These are phyloP conservation scores for Scopulariopsis brevicaulis DNA, from an alignment of 2,329 filamentous ascomycete genomes.

Conservation along the genomic window DNA sequence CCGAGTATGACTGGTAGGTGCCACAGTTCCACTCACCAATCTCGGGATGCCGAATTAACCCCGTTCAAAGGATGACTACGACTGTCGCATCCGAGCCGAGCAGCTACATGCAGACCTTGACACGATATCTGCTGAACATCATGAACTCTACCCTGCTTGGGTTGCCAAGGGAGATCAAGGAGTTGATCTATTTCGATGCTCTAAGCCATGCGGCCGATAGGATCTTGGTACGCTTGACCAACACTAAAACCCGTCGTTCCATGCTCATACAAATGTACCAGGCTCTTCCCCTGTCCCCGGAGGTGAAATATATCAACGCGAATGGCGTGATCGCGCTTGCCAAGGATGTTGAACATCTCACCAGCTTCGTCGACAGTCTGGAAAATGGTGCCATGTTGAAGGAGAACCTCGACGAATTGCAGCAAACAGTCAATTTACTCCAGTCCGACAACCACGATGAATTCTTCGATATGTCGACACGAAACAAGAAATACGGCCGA, in stretches of 20 bases:
- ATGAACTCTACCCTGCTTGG: constrained; percentile 92
- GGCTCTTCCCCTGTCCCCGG: constrained; percentile 65
- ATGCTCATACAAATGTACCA: constrained; percentile 15
- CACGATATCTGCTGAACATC: constrained; percentile 85
- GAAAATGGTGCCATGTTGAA: constrained; percentile 76
- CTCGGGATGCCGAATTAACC: neutral
- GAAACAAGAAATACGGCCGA: constrained; percentile 87
- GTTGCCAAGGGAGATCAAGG: constrained; percentile 90
- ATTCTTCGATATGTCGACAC: constrained; percentile 83
- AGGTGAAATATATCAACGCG: constrained; percentile 78
- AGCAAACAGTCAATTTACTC: constrained; percentile 86
- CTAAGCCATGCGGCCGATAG: constrained; percentile 81
- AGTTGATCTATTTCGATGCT: constrained; percentile 95
- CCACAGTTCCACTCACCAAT: neutral
- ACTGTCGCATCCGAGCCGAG: constrained; percentile 61
- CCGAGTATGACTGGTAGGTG: constrained; percentile 83
- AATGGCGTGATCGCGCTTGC: constrained; percentile 73
- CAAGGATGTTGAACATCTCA: constrained; percentile 73
- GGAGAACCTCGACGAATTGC: constrained; percentile 83
- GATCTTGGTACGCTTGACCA: constrained; percentile 51
- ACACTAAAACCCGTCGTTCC: constrained; percentile 7
- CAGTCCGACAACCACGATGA: constrained; percentile 86
- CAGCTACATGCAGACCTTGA: constrained; percentile 92
- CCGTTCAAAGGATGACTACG: constrained; percentile 31
- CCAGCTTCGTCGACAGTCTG: constrained; percentile 75